Base-by-base conservation (phyloP, 2,329 filamentous ascomycete genomes). In the Colletotrichum musae region DNA sequence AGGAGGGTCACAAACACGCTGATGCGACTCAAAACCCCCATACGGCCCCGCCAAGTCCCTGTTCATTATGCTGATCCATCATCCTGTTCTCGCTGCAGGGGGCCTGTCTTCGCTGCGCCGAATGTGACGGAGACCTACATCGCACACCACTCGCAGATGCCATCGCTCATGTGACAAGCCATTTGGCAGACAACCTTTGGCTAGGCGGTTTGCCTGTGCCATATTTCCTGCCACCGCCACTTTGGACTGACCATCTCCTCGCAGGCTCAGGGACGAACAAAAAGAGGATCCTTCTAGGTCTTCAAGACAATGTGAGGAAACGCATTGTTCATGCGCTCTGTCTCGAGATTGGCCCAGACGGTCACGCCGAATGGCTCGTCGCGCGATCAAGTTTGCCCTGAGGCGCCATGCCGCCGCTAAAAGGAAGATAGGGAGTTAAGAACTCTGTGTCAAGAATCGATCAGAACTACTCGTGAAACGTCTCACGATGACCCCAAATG, bases 81-180 rank as follows among this genome's bases (percentile, higher is more conserved):
- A 24, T 24, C 66, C 56, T 56, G 18, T 56, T 48, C 45, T 16
- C 58, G 32, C 57, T 52, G 45, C 64, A 52, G 51, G 62, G 58
- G 50, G 5, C 28, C 7, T 3, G 21, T 47, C 15, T 47, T 53
- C 39, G 21, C 62, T 43, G 62, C 57, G 28, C 56, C 62, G 51
- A 52, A 47, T 41, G 67, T 21, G 56, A 69, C 45, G 18, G 21
- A 53, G 45, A 41, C 26, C 50, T 39, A 66, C 36, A 51, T 41
- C 47, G 47, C 61, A 32, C n/a, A 51, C 57, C n/a, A 52, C 62
- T 52, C 56, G 67, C 67, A 67, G 62, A 45, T 47, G 18, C 43
- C 43, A n/a, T 61, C 39, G 45, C 62, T 69, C 67, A 69, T 69
- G 67, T 69, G 67, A 67, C 57, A 36, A 65, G 66, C 54, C 51